Percentiles rank a stretch among this genome's conserved stretches.
phyloP scores from a whole-genome alignment of 768 basidiomycete species.

The Tylopilus subfusipes region DNA sequence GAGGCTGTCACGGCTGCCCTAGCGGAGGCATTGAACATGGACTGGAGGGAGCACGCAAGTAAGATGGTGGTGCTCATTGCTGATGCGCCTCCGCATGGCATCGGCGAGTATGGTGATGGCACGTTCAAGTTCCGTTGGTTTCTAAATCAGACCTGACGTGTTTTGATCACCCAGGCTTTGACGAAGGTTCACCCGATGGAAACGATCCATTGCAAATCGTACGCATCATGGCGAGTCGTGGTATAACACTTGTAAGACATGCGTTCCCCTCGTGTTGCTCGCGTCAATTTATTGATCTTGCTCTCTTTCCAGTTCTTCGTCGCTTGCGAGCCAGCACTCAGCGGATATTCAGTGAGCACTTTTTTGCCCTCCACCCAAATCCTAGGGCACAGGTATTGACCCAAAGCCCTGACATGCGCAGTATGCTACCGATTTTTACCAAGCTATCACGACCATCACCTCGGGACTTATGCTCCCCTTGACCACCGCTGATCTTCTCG shows the following conservation, averaged over 20 bases:
- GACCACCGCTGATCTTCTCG: constrained; percentile 89
- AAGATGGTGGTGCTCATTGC: constrained; percentile 98
- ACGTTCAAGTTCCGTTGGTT: constrained; percentile 18
- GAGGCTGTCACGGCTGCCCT: constrained; percentile 96
- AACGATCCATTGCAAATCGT: constrained; percentile 86
- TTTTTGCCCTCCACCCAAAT: constrained; percentile 16
- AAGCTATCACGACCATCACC: constrained; percentile 87
- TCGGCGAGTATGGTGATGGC: constrained; percentile 97
- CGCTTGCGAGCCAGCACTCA: constrained; percentile 96
- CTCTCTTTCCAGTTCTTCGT: constrained; percentile 77
- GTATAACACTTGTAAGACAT: constrained; percentile 79
- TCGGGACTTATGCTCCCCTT: constrained; percentile 95
- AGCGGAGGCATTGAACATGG: constrained; percentile 81
- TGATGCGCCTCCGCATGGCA: constrained; percentile 96
- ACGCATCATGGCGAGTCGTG: constrained; percentile 83
- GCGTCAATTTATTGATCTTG: neutral
- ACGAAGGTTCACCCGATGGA: constrained; percentile 92
- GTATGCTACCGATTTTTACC: constrained; percentile 94
- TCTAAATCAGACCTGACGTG: constrained; percentile 12
- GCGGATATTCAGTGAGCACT: constrained; percentile 76
- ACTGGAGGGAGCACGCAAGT: constrained; percentile 83
- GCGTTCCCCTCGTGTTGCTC: constrained; percentile 2
- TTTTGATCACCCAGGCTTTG: constrained; percentile 60
- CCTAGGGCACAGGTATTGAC: neutral
- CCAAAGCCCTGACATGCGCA: constrained; percentile 28